Evolutionary conservation across 768 basidiomycete genomes (phyloP), one percentile per base, ranked within the genome.

Genomic region (Agaricus subrufescens): DNA sequence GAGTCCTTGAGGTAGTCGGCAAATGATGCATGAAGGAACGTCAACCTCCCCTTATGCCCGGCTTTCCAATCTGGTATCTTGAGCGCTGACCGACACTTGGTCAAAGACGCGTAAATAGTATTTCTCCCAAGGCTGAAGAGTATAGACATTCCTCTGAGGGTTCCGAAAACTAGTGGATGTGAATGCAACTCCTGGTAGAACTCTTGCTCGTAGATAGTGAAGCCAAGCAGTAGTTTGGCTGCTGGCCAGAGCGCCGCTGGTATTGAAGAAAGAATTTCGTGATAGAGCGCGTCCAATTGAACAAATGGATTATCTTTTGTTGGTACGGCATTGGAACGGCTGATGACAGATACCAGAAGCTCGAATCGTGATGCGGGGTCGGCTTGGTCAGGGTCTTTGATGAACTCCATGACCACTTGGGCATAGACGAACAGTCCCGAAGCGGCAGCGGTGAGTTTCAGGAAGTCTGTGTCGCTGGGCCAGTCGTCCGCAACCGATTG

Each of bases 21-120:
- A 19, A 19, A 19, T 19, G 62, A 79, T 86, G 51, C 81, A n/a
- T 48, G 46, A 6, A 48, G 25, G 30, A 49, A 49, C n/a, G 30
- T 30, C n/a, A 49, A n/a, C 25, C 14, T 14, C 6, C 25, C 9
- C 25, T 15, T 19, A 30, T 25, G 9, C 5, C 31, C 48, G 2
- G 3, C 11, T 29, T 6, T 15, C 14, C 25, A 15, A n/a, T 30
- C 14, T 34, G 34, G 31, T n/a, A 49, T 49, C 30, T 34, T n/a
- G 23, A 49, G 48, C 5, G 37, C 11, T 3, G 48, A 34, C 10
- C 9, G 14, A 34, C 27, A 30, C 23, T 37, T 49, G 14, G 37
- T 12, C 4, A 49, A n/a, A 25, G 30, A 12, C 3, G 27, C 30
- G 23, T 37, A 37, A 7, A 37, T 19, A 19, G 11, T 19, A 31